Evolutionary conservation across 352 stramenopile genomes (phyloP).

Genomic region (Pythium apleroticum): DNA sequence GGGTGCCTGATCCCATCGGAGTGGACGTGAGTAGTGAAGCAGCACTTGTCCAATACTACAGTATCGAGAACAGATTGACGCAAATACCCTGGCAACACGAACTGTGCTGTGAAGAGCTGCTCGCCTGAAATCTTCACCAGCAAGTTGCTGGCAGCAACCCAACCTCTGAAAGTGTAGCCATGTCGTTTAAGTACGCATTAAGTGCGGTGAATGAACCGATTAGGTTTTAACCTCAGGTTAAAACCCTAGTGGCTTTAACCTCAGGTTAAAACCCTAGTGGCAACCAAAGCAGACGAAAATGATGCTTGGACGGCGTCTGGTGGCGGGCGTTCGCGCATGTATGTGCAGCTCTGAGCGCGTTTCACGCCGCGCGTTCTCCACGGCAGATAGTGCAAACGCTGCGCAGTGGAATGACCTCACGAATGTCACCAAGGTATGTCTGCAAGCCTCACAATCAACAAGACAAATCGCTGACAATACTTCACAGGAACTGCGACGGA

Average conservation of each 20-base stretch:
- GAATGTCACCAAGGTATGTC: conserved; percentile 56
- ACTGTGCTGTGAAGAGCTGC: too few species aligned
- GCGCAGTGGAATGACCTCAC: conserved; percentile 59
- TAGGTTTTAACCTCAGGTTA: background rate
- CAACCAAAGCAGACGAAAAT: background rate
- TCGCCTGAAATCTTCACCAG: too few species aligned
- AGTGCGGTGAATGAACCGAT: too few species aligned
- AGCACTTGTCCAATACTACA: too few species aligned
- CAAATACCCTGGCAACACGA: too few species aligned
- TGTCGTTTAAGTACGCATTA: conserved; percentile 11
- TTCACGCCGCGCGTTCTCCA: conserved; percentile 4
- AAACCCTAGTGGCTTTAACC: too few species aligned
- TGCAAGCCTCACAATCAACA: background rate
- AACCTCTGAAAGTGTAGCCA: background rate
- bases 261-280: too few species aligned
- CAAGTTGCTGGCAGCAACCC: too few species aligned
- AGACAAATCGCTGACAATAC: background rate
- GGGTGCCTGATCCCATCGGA: too few species aligned
- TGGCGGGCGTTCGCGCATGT: conserved; percentile 4
- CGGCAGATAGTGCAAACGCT: background rate
- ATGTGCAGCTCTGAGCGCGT: background rate
- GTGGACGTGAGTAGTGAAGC: too few species aligned
- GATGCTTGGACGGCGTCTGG: conserved; percentile 8
- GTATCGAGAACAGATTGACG: too few species aligned
- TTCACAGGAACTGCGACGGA: conserved; percentile 57